Conservation (phyloP, 73 alveolate genomes). For the Tetrahymena malaccensis region DNA sequence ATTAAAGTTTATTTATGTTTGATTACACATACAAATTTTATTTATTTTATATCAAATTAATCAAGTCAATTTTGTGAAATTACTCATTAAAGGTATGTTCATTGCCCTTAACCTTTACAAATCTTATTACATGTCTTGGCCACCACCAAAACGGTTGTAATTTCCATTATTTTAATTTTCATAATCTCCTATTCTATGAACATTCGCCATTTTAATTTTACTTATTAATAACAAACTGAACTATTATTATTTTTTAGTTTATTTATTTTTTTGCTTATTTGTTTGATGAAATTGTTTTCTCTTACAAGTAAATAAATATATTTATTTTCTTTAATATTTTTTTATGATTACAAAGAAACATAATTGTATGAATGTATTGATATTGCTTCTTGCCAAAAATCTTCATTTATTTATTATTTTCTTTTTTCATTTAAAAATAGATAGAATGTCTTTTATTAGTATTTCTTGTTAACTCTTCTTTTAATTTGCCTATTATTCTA, state of each 20-base stretch:
- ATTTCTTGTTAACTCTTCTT: neutral
- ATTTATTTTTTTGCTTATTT: too few relatives aligned
- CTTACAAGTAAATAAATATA: neutral
- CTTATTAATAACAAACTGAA: too few relatives aligned
- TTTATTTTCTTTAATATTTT: too few relatives aligned
- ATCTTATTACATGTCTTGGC: neutral
- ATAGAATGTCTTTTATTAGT: too few relatives aligned
- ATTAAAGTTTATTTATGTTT: neutral
- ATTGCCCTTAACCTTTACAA: neutral
- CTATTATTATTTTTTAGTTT: too few relatives aligned
- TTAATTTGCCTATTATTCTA: neutral
- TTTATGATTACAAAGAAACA: neutral
- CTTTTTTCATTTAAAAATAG: neutral
- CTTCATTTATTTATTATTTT: neutral
- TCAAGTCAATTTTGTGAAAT: neutral
- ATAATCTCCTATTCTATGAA: neutral
- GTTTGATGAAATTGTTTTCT: neutral
- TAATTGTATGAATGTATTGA: too few relatives aligned
- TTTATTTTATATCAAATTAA: neutral
- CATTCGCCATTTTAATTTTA: neutral
- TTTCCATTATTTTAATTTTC: neutral
- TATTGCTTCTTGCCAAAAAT: neutral
- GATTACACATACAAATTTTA: too few relatives aligned
- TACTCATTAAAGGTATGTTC: neutral
- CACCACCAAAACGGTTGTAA: neutral